Conservation (phyloP, 352 stramenopile genomes). For the Poterioochromonas sp. region DNA sequence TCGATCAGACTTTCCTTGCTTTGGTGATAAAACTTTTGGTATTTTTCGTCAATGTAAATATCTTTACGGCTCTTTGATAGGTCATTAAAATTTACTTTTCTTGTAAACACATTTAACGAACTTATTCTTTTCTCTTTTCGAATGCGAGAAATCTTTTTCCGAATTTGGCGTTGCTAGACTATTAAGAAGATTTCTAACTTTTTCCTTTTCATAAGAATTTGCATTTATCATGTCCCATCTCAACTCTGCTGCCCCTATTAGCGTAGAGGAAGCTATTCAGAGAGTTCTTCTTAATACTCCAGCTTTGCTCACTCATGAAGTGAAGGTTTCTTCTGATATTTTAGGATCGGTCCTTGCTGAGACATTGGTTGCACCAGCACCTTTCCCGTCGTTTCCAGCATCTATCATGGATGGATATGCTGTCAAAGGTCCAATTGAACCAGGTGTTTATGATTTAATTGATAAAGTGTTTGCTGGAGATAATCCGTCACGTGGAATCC, state of each 20-base stretch:
- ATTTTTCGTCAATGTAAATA: not conserved
- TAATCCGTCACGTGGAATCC: conserved; percentile 38
- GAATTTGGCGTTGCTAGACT: too few species aligned
- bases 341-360: conserved; percentile 43
- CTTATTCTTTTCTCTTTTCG: too few species aligned
- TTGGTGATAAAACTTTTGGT: not conserved
- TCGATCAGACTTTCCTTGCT: not conserved
- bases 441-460: conserved; percentile 58
- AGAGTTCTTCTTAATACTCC: not conserved
- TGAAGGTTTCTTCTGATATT: not conserved
- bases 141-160: too few species aligned
- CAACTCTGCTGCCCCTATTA: not conserved
- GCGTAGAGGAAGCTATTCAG: conserved; percentile 25
- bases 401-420: conserved; percentile 97
- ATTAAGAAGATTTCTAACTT: too few species aligned
- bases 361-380: conserved; percentile 56
- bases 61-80: not conserved
- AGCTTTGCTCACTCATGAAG: not conserved
- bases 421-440: conserved; percentile 67
- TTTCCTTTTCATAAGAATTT: too few species aligned
- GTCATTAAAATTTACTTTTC: too few species aligned
- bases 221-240: too few species aligned
- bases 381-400: conserved; percentile 84
- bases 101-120: too few species aligned
- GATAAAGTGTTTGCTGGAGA: conserved; percentile 60